A percentile compares a stretch with the other conserved stretches of the same genome.
These are phyloP conservation scores for Metrosideros polymorpha DNA, from an alignment of 441 rosid genomes.

Conservation along the genomic window DNA sequence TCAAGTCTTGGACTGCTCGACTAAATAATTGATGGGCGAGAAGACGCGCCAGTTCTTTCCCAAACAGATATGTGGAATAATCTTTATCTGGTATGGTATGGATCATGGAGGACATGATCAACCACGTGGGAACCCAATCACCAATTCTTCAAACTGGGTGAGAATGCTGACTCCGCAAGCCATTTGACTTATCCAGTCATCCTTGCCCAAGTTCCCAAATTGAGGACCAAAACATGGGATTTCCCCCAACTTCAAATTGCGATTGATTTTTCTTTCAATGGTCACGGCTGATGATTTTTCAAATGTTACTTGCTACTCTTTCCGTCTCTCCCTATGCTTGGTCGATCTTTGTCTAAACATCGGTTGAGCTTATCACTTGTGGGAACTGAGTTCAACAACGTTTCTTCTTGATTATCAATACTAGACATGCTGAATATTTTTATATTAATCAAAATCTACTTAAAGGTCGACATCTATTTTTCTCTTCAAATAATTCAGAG, in stretches of 20 bases:
- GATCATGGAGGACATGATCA: background rate
- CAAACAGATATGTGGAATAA: background rate
- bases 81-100: background rate
- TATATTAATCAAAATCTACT: background rate
- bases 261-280: background rate
- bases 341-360: background rate
- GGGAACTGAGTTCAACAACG: background rate
- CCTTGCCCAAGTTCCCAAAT: background rate
- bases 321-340: background rate
- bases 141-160: background rate
- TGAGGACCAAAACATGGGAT: background rate
- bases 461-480: background rate
- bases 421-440: background rate
- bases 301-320: background rate
- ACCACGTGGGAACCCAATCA: background rate
- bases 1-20: background rate
- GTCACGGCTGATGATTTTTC: background rate
- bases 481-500: background rate
- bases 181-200: background rate
- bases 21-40: background rate
- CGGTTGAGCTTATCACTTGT: background rate
- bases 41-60: background rate
- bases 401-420: background rate
- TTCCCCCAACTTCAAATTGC: background rate
- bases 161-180: background rate